A percentile compares a stretch with the other conserved stretches of the same genome.
These are phyloP conservation scores for Rhizopogon parksii DNA, from an alignment of 1,284 basidiomycete species.

Conservation along the genomic window DNA sequence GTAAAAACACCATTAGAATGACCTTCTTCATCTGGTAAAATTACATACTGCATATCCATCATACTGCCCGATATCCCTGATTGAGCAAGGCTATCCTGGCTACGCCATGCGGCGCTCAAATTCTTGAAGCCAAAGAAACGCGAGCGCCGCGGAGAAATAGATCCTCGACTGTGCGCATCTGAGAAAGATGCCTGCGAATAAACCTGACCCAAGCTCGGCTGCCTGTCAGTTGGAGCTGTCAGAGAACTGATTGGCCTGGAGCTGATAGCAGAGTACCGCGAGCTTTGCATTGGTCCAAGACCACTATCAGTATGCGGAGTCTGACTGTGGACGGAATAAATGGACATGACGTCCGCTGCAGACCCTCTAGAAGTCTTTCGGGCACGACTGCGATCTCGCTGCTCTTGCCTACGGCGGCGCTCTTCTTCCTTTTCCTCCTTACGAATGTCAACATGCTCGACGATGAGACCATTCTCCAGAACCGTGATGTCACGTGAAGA, in stretches of 20 bases:
- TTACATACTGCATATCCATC: conserved; percentile 89
- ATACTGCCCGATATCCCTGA: conserved; percentile 80
- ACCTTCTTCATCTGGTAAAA: conserved; percentile 4
- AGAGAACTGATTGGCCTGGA: conserved; percentile 60
- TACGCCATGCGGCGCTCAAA: conserved; percentile 66
- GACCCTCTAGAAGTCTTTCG: conserved; percentile 68
- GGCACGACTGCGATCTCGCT: conserved; percentile 44
- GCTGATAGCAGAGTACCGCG: conserved; percentile 54
- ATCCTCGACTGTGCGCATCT: conserved; percentile 65
- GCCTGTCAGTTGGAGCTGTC: conserved; percentile 50
- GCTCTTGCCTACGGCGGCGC: conserved; percentile 61
- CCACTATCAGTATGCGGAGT: conserved; percentile 55
- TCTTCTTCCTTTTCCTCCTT: conserved; percentile 72
- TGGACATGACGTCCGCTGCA: conserved; percentile 58
- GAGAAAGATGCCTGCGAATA: conserved; percentile 74
- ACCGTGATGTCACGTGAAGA: conserved; percentile 70
- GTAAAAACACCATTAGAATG: conserved; percentile 12
- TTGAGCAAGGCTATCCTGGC: conserved; percentile 69
- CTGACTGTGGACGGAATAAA: conserved; percentile 59
- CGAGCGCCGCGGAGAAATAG: conserved; percentile 60
- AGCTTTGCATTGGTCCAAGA: conserved; percentile 44
- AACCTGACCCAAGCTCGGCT: conserved; percentile 51
- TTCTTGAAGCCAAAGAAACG: conserved; percentile 82
- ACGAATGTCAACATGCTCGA: conserved; percentile 79
- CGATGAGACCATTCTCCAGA: conserved; percentile 79